These are phyloP conservation scores for Spencermartinsiella europaea DNA, from an alignment of 805 yeast species.

Conservation along the genomic window DNA sequence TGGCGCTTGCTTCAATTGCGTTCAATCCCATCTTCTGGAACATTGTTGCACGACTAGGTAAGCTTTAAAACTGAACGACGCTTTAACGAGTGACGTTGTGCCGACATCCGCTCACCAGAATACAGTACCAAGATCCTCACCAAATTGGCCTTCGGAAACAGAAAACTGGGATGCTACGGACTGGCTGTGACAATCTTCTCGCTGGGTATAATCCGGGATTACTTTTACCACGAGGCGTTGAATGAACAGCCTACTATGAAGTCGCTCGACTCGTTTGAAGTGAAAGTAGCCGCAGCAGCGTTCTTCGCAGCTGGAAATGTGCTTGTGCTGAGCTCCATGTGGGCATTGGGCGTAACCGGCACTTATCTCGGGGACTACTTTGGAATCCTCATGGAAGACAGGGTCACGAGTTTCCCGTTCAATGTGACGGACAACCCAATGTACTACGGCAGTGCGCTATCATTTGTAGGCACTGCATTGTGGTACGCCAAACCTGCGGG, in stretches of 20 bases:
- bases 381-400: conserved; percentile 86
- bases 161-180: conserved; percentile 73
- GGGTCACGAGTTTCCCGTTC: conserved; percentile 93
- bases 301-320: conserved; percentile 68
- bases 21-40: conserved; percentile 98
- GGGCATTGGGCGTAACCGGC: conserved; percentile 88
- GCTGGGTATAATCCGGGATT: conserved; percentile 79
- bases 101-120: conserved; percentile 38
- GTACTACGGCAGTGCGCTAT: conserved; percentile 89
- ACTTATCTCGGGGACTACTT: conserved; percentile 97
- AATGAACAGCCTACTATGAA: conserved; percentile 61
- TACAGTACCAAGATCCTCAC: conserved; percentile 74
- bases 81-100: background rate
- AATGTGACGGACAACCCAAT: conserved; percentile 88
- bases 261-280: conserved; percentile 37
- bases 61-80: conserved; percentile 12
- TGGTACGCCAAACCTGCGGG: conserved; percentile 92
- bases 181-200: conserved; percentile 81
- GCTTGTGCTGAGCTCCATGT: conserved; percentile 83
- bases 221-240: conserved; percentile 63
- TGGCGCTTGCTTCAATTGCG: conserved; percentile 61
- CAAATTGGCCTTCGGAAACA: conserved; percentile 60
- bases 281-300: conserved; percentile 49
- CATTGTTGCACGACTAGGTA: conserved; percentile 68
- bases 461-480: conserved; percentile 87